Evolutionary conservation across 495 filamentous ascomycete genomes (phyloP), one percentile per base, ranked within the genome.

Genomic region (Penicillium herquei): DNA sequence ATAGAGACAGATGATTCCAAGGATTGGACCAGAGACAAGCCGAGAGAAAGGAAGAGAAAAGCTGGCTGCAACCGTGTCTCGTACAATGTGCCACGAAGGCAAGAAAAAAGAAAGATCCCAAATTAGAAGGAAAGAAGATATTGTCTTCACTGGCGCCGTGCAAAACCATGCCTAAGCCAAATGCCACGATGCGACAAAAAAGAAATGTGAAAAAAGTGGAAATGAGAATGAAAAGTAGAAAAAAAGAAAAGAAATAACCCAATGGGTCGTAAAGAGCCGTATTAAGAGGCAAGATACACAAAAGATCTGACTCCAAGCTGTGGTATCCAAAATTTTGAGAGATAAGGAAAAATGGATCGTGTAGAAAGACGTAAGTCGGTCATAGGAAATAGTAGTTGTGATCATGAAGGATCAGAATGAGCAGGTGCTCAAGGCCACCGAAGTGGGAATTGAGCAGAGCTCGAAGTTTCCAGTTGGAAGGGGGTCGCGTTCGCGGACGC

Each of bases 11-110:
- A 44, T 16, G 12, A 31, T 42, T 34, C 52, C 43, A 56, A 49
- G 54, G 45, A 55, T 44, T 11, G 14, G 26, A 32, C 13, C 6
- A 37, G 40, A 51, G 45, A 31, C 33, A 48, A 40, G 39, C 10
- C 2, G 26, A 3, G 39, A 35, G 39, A 45, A 18, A 51, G 48
- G 41, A 56, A 58, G 46, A 52, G 18, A 49, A 41, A 56, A 54
- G 21, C 51, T 43, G 52, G 55, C 44, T 61, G 57, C 32, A 32
- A 59, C 49, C 63, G 55, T 68, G 53, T 66, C 53, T 68, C 65
- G 57, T 65, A 62, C 56, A 66, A 55, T 66, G 39, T 52, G 52
- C 54, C 58, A 46, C 51, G 33, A 26, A 49, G 52, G 50, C 37
- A 31, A 48, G 56, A 52, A 52, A 11, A 50, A 17, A 13, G 31